Evolutionary conservation across 768 basidiomycete genomes (phyloP).

Genomic region (Sporobolomyces phaffii): DNA sequence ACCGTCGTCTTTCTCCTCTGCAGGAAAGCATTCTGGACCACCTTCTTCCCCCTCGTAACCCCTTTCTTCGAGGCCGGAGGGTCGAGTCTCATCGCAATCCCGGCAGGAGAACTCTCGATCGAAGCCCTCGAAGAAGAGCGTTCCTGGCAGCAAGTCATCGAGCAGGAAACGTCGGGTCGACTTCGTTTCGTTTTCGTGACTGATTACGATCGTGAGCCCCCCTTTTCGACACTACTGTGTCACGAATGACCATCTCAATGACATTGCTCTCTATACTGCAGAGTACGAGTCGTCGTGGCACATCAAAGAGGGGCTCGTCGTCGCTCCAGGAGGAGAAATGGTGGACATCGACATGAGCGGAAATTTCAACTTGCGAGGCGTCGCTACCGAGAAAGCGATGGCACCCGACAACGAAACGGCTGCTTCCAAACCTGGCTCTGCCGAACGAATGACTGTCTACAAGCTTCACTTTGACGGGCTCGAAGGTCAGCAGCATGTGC

Average conservation of each 20-base stretch:
- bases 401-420: neutral
- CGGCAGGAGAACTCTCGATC: neutral
- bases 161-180: neutral
- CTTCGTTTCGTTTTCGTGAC: neutral
- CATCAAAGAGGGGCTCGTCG: neutral
- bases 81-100: neutral
- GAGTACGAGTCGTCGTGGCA: neutral
- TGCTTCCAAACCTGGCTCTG: neutral
- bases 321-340: conserved; percentile 1
- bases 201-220: neutral
- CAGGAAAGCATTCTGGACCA: neutral
- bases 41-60: neutral
- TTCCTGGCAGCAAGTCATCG: neutral
- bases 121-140: neutral
- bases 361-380: neutral
- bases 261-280: neutral
- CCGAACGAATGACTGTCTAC: neutral
- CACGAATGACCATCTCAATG: no score
- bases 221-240: no score
- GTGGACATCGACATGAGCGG: neutral
- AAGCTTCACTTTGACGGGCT: neutral
- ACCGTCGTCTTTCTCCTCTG: neutral
- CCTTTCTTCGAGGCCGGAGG: neutral
- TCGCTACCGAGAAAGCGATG: neutral
- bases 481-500: neutral